Evolutionary conservation across 257 asterid species (phyloP).

Genomic region (Nicotiana obtusifolia): DNA sequence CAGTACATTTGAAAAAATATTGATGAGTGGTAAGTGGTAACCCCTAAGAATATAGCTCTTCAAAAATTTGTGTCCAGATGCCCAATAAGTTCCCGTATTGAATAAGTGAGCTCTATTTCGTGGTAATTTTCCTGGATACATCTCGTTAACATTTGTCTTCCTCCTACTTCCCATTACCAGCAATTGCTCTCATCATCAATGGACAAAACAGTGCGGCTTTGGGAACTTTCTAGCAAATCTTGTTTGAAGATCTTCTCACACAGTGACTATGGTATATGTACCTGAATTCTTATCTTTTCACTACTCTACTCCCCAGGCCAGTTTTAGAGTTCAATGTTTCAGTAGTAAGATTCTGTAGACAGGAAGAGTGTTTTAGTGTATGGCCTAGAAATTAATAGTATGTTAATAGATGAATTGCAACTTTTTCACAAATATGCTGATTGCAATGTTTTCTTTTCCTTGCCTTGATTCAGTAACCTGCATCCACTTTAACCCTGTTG

Average conservation of each 20-base stretch:
- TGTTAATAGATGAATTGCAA: neutral
- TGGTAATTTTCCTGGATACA: neutral
- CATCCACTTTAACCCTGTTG: constrained; percentile 97
- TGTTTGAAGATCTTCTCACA: constrained; percentile 90
- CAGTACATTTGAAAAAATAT: neutral
- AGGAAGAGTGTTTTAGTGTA: neutral
- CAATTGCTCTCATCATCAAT: constrained; percentile 87
- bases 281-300: neutral
- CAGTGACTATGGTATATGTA: constrained; percentile 82
- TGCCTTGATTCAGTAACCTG: constrained; percentile 73
- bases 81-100: neutral
- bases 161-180: constrained; percentile 27
- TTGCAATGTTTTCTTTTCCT: constrained; percentile 12
- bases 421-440: constrained; percentile 1
- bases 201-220: constrained; percentile 96
- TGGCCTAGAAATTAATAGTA: neutral
- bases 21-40: neutral
- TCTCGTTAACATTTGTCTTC: neutral
- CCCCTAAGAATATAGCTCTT: neutral
- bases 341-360: neutral
- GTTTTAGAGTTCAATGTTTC: neutral
- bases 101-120: neutral
- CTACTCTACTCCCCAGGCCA: neutral
- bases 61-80: neutral
- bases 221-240: constrained; percentile 77